Evolutionary conservation across 805 yeast genomes (phyloP).

Genomic region (Maudiozyma pseudohumilis): DNA sequence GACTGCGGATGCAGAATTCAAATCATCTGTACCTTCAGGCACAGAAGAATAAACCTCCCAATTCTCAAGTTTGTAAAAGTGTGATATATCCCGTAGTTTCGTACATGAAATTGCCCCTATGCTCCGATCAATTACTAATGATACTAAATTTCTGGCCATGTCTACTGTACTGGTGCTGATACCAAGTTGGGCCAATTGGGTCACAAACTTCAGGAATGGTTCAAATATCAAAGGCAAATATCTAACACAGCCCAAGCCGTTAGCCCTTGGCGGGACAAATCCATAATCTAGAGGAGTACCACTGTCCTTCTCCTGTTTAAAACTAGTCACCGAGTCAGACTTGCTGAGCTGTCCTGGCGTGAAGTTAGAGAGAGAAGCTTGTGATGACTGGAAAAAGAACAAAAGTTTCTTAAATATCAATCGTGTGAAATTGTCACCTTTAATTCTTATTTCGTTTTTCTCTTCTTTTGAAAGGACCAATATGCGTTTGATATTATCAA

Average conservation of each 20-base stretch:
- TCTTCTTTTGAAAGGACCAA: constrained; percentile 37
- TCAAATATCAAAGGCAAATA: constrained; percentile 40
- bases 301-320: constrained; percentile 10
- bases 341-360: background rate
- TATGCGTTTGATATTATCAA: constrained; percentile 30
- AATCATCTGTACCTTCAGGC: constrained; percentile 6
- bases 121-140: constrained; percentile 34
- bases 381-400: constrained; percentile 29
- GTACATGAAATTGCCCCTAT: constrained; percentile 39
- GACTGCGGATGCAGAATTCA: background rate
- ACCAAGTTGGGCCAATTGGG: constrained; percentile 36
- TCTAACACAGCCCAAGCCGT: constrained; percentile 48
- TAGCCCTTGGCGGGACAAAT: constrained; percentile 55
- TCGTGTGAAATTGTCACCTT: constrained; percentile 33
- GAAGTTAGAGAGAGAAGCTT: constrained; percentile 8
- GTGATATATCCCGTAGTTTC: constrained; percentile 42
- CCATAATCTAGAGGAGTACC: constrained; percentile 35
- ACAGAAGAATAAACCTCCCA: constrained; percentile 29
- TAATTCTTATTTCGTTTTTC: constrained; percentile 30
- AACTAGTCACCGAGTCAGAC: background rate
- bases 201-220: constrained; percentile 33
- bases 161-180: constrained; percentile 33
- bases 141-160: constrained; percentile 29
- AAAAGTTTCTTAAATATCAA: constrained; percentile 25
- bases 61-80: constrained; percentile 32